Percentiles rank a stretch among this genome's conserved stretches.
Conservation (phyloP, 306 rosid genomes). For the Sechiopsis laciniata region DNA sequence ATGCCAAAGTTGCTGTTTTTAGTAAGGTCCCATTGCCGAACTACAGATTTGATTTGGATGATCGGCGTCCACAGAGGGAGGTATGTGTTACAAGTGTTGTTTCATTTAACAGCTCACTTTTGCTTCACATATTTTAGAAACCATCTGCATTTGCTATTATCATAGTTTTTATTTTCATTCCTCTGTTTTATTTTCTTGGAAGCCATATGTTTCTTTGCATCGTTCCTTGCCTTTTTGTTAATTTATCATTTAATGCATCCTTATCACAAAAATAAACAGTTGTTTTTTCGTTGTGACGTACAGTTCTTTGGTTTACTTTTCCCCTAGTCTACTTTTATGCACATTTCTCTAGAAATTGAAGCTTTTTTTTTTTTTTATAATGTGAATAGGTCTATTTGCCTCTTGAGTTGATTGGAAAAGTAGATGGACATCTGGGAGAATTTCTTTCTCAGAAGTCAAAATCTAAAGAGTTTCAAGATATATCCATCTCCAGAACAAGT, state of each 20-base stretch:
- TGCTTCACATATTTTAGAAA: background rate
- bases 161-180: background rate
- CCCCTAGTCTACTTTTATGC: slow-evolving; percentile 8
- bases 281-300: background rate
- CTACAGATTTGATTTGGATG: slow-evolving; percentile 94
- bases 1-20: slow-evolving; percentile 71
- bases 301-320: slow-evolving; percentile 1
- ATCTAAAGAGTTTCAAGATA: slow-evolving; percentile 42
- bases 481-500: slow-evolving; percentile 54
- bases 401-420: slow-evolving; percentile 46
- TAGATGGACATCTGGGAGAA: slow-evolving; percentile 54
- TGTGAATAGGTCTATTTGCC: slow-evolving; percentile 69
- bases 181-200: background rate
- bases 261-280: background rate
- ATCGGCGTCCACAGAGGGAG: slow-evolving; percentile 86
- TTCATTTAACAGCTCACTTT: slow-evolving; percentile 9
- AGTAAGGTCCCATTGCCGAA: slow-evolving; percentile 88
- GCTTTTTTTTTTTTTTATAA: slow-evolving; percentile 18
- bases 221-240: background rate
- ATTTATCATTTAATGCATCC: slow-evolving; percentile 3
- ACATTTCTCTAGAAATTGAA: slow-evolving; percentile 25
- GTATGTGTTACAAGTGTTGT: slow-evolving; percentile 30
- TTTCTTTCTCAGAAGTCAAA: slow-evolving; percentile 53
- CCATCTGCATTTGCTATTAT: background rate
- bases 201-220: background rate